A percentile compares a stretch with the other conserved stretches of the same genome.
Evolutionary conservation across 1,284 basidiomycete genomes (phyloP).

Genomic region (Entoloma clypeatum): DNA sequence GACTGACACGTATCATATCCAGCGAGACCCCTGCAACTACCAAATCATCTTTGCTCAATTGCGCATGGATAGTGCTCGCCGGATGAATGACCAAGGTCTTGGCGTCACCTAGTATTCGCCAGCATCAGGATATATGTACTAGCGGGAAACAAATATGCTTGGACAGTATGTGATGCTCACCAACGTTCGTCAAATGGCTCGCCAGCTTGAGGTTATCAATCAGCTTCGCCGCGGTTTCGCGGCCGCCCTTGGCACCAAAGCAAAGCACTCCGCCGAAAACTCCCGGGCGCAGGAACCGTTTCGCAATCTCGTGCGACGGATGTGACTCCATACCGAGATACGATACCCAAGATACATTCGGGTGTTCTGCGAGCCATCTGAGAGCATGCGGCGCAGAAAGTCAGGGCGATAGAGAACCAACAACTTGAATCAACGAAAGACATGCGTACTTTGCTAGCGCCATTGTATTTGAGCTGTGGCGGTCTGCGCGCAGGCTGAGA

Average conservation of each 20-base stretch:
- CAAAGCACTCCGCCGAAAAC: constrained; percentile 76
- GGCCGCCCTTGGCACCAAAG: constrained; percentile 77
- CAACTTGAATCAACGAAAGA: too few relatives aligned
- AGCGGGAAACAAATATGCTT: neutral
- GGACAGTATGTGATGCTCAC: constrained; percentile 32
- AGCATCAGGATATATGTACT: neutral
- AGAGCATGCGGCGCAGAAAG: neutral
- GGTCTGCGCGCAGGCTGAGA: constrained; percentile 73
- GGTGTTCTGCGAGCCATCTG: constrained; percentile 61
- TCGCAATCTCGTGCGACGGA: constrained; percentile 58
- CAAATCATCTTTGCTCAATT: constrained; percentile 70
- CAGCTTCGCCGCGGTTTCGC: constrained; percentile 55
- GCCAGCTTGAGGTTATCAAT: constrained; percentile 77
- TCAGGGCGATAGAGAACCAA: neutral
- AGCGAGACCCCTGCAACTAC: too few relatives aligned
- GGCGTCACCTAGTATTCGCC: constrained; percentile 42
- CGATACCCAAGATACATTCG: constrained; percentile 74
- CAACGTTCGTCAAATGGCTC: constrained; percentile 76
- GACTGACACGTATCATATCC: constrained; percentile 2
- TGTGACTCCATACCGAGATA: constrained; percentile 76
- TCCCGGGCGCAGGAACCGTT: constrained; percentile 53
- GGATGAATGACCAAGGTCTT: constrained; percentile 85
- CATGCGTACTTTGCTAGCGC: constrained; percentile 64
- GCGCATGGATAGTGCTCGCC: constrained; percentile 79
- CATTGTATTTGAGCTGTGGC: constrained; percentile 75